These are phyloP conservation scores for Naematelia encephala DNA, from an alignment of 768 basidiomycete species.

Conservation along the genomic window DNA sequence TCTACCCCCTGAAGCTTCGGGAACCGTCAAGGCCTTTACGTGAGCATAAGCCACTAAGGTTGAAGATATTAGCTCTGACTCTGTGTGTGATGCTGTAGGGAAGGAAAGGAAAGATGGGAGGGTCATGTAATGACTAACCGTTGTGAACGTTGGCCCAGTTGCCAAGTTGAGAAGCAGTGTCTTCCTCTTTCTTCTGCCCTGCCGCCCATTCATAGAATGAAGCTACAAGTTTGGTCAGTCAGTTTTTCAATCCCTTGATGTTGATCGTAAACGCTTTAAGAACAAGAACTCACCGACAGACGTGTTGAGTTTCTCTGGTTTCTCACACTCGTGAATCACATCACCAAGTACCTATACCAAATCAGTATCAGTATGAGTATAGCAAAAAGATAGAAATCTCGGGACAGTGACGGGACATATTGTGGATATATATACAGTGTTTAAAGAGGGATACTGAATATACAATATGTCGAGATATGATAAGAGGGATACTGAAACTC, in stretches of 20 bases:
- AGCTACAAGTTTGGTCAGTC: too few relatives aligned
- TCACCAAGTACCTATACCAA: constrained; percentile 49
- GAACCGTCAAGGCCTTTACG: constrained; percentile 56
- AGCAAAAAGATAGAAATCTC: too few relatives aligned
- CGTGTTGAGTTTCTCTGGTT: constrained; percentile 53
- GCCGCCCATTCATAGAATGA: constrained; percentile 35
- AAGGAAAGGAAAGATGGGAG: background rate
- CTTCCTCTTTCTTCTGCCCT: constrained; percentile 44
- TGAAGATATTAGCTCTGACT: too few relatives aligned
- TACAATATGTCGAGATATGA: background rate
- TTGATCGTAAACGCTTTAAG: background rate
- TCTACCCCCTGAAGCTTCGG: constrained; percentile 60
- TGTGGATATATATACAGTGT: too few relatives aligned
- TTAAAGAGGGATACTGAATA: too few relatives aligned
- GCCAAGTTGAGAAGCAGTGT: constrained; percentile 25
- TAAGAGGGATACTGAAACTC: background rate
- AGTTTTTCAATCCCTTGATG: too few relatives aligned
- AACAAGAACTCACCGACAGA: constrained; percentile 39
- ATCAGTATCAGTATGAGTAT: background rate
- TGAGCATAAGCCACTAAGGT: constrained; percentile 61
- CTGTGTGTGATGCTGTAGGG: constrained; percentile 32
- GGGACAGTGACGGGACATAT: too few relatives aligned
- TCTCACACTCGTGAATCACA: constrained; percentile 52
- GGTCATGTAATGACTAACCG: constrained; percentile 11
- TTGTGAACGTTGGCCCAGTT: constrained; percentile 46